phyloP scores from a whole-genome alignment of 192 early-diverging fungal genomes.

The Linnemannia zychae region DNA sequence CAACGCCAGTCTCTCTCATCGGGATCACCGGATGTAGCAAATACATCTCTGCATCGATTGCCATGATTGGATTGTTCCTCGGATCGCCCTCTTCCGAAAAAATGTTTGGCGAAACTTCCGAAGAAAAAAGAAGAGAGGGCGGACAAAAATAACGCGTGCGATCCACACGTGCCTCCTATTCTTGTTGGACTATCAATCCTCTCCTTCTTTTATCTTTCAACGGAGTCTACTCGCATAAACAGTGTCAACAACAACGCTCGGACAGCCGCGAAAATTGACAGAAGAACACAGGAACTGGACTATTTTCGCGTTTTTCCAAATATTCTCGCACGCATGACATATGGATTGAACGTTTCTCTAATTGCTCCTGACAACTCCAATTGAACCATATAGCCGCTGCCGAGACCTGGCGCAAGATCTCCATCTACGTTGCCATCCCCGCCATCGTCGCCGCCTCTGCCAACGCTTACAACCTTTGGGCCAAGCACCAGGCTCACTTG shows the following conservation, averaged over 20 bases:
- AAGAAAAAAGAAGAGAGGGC: too few relatives aligned
- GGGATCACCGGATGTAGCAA: neutral
- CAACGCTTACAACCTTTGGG: slow-evolving; percentile 56
- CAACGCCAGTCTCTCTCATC: neutral
- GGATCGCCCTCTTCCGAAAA: slow-evolving; percentile 6
- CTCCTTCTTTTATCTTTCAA: neutral
- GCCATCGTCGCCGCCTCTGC: slow-evolving; percentile 44
- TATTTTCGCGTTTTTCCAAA: neutral
- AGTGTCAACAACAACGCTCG: neutral
- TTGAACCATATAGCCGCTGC: slow-evolving; percentile 40
- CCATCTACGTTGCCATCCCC: slow-evolving; percentile 55
- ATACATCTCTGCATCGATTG: neutral
- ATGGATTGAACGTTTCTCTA: neutral
- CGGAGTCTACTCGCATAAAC: too few relatives aligned
- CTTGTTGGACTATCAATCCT: neutral
- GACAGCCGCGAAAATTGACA: neutral
- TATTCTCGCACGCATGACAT: neutral
- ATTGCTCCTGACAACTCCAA: neutral
- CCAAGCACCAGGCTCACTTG: slow-evolving; percentile 59
- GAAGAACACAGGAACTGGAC: too few relatives aligned
- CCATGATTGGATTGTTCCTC: slow-evolving; percentile 8
- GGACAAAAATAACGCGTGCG: neutral
- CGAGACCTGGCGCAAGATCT: slow-evolving; percentile 60
- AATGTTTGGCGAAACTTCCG: slow-evolving; percentile 4
- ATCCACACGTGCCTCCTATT: neutral